phyloP scores from a whole-genome alignment of 768 basidiomycete genomes.

The Cystoderma amianthinum region DNA sequence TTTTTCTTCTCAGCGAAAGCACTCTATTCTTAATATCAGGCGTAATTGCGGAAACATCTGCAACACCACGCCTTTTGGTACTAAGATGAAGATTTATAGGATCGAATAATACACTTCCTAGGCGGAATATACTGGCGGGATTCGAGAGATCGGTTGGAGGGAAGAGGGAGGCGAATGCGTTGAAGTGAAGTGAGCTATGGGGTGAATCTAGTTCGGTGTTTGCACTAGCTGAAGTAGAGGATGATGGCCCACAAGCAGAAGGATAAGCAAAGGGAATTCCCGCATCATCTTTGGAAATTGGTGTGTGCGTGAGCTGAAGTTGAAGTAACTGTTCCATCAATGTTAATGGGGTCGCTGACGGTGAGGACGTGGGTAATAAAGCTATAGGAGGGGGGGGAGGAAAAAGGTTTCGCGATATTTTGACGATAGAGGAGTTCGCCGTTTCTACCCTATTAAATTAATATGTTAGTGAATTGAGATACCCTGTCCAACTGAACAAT shows the following conservation, averaged over 20 bases:
- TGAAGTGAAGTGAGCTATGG: constrained; percentile 57
- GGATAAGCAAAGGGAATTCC: constrained; percentile 67
- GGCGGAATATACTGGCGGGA: constrained; percentile 80
- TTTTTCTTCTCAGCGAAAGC: constrained; percentile 60
- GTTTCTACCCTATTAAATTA: constrained; percentile 34
- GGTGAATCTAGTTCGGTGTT: constrained; percentile 17
- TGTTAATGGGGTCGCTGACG: constrained; percentile 14
- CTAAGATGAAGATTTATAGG: constrained; percentile 61
- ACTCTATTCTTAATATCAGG: constrained; percentile 61
- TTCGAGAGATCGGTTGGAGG: constrained; percentile 62
- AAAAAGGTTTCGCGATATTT: constrained; percentile 35
- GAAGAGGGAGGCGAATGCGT: constrained; percentile 70
- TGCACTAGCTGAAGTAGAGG: constrained; percentile 13
- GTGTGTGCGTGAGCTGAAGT: constrained; percentile 69
- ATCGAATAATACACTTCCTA: constrained; percentile 88
- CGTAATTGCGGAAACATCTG: constrained; percentile 29
- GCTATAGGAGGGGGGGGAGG: constrained; percentile 5
- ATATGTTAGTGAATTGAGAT: too few species aligned
- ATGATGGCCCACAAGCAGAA: constrained; percentile 23
- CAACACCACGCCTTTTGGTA: constrained; percentile 14
- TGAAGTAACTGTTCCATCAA: constrained; percentile 52
- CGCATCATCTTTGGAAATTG: constrained; percentile 63
- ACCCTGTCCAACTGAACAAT: too few species aligned
- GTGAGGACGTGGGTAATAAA: constrained; percentile 10
- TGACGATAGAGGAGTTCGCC: constrained; percentile 59